phyloP scores from a whole-genome alignment of 345 rosid species.

The Camelina sativa region DNA sequence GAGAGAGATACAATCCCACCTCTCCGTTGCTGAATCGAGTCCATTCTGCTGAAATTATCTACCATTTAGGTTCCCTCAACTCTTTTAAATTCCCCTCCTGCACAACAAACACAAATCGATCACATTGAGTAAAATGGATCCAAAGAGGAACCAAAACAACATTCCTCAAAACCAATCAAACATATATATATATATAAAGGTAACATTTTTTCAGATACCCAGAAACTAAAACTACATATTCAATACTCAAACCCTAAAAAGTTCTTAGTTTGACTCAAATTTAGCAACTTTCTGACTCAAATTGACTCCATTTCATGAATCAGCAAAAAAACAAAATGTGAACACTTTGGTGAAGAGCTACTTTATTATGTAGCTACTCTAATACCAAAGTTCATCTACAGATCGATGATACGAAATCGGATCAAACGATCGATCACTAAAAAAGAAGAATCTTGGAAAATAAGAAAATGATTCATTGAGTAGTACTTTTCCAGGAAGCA shows the following conservation, averaged over 20 bases:
- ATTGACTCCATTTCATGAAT: conserved; percentile 33
- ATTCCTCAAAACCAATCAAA: conserved; percentile 21
- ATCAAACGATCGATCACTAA: conserved; percentile 36
- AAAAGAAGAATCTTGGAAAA: conserved; percentile 17
- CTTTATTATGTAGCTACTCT: background rate
- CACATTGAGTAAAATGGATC: conserved; percentile 10
- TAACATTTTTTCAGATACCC: conserved; percentile 14
- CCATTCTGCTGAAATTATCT: conserved; percentile 51
- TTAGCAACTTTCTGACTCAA: conserved; percentile 41
- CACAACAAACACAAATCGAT: conserved; percentile 24
- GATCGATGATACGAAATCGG: conserved; percentile 34
- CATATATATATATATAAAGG: background rate
- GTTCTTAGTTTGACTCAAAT: conserved; percentile 16
- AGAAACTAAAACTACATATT: conserved; percentile 11
- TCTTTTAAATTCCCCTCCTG: background rate
- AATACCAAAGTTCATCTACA: background rate
- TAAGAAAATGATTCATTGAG: background rate
- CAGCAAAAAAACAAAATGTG: conserved; percentile 1
- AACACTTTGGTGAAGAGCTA: conserved; percentile 11
- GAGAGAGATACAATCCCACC: conserved; percentile 76
- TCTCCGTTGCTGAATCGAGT: conserved; percentile 67
- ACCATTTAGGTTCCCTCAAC: conserved; percentile 18
- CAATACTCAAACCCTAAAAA: background rate
- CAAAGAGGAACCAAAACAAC: background rate
- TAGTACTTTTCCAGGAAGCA: conserved; percentile 12